phyloP scores from a whole-genome alignment of 78 protist genomes.

The Protostelium mycophagum region DNA sequence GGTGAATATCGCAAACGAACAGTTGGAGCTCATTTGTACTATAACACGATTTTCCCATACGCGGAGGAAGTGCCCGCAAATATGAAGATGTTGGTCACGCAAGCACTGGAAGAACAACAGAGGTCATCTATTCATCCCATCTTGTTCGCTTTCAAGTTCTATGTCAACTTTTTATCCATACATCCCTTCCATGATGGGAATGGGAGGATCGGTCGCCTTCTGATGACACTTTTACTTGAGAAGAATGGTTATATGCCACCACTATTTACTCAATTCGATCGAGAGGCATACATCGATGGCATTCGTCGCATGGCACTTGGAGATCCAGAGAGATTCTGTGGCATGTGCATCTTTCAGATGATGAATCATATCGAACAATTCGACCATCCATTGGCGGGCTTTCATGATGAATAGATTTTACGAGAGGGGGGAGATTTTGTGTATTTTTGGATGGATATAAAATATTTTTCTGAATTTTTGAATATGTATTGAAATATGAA shows the following conservation, averaged over 20 bases:
- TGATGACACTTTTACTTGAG: background rate
- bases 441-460: too few relatives aligned
- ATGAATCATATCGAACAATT: background rate
- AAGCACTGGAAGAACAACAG: background rate
- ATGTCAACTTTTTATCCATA: slow-evolving; percentile 2
- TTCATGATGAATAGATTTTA: too few relatives aligned
- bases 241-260: slow-evolving; percentile 10
- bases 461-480: too few relatives aligned
- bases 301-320: background rate
- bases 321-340: slow-evolving; percentile 1
- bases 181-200: slow-evolving; percentile 40
- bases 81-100: slow-evolving; percentile 5
- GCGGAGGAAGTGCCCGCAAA: slow-evolving; percentile 2
- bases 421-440: too few relatives aligned
- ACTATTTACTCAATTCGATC: background rate
- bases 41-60: slow-evolving; percentile 8
- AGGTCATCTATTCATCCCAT: slow-evolving; percentile 12
- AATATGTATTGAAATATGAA: too few relatives aligned
- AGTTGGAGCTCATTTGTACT: background rate
- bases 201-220: slow-evolving; percentile 17
- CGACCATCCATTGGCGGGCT: too few relatives aligned
- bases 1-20: slow-evolving; percentile 4
- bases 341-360: background rate
- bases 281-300: slow-evolving; percentile 5
- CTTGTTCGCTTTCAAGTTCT: slow-evolving; percentile 11